Percentiles rank a stretch among this genome's conserved stretches.
These are phyloP conservation scores for Acanthamoeba healyi DNA, from an alignment of 208 protist species.

Conservation along the genomic window DNA sequence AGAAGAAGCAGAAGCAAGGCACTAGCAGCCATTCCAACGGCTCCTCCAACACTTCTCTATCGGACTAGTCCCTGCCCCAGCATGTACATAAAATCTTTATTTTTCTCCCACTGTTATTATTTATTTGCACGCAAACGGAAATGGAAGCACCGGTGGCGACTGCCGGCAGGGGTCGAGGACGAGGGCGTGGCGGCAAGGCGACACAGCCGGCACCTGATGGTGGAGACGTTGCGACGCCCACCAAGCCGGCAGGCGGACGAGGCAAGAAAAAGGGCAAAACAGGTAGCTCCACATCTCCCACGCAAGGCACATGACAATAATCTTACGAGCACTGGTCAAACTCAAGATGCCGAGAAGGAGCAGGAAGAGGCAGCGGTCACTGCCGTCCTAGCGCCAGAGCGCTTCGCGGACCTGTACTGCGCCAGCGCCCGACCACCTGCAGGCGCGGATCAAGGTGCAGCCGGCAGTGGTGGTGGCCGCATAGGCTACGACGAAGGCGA, in stretches of 20 bases:
- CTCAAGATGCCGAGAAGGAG: neutral
- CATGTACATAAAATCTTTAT: neutral
- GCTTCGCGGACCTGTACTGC: neutral
- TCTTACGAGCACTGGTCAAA: neutral
- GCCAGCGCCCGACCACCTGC: neutral
- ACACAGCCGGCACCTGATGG: no score
- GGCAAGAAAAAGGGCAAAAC: neutral
- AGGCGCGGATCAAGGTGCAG: neutral
- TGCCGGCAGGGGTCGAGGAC: neutral
- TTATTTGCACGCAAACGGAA: no score
- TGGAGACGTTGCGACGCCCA: neutral
- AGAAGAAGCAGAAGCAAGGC: neutral
- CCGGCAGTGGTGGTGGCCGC: neutral
- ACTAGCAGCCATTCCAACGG: neutral
- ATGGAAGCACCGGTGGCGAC: neutral
- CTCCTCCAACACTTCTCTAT: neutral
- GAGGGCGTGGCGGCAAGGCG: neutral
- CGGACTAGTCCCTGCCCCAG: neutral
- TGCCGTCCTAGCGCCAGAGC: neutral
- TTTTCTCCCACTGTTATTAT: no score
- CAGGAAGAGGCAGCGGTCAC: neutral
- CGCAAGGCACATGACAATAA: no score
- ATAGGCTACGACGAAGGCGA: neutral
- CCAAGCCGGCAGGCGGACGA: neutral
- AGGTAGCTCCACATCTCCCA: neutral